Conservation (phyloP, 768 basidiomycete genomes). For the Terana coerulea region DNA sequence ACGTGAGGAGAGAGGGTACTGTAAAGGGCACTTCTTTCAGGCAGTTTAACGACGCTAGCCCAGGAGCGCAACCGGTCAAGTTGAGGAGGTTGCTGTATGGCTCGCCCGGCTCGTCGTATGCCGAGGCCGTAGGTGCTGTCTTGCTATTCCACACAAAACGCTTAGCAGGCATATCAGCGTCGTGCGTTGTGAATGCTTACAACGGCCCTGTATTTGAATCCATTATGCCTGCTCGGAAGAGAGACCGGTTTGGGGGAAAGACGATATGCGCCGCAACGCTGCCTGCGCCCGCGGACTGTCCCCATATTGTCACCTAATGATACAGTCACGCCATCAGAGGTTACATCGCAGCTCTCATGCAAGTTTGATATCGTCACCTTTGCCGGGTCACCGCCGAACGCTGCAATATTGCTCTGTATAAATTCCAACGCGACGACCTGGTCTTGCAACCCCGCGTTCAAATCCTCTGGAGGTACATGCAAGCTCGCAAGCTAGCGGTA, state of each 20-base stretch:
- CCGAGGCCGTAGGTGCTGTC: conserved; percentile 22
- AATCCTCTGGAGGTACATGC: conserved; percentile 41
- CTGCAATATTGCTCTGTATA: conserved; percentile 59
- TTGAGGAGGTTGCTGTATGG: conserved; percentile 6
- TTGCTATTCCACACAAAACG: conserved; percentile 38
- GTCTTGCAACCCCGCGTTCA: conserved; percentile 41
- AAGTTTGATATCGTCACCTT: conserved; percentile 28
- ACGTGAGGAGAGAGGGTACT: conserved; percentile 25
- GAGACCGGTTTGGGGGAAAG: conserved; percentile 32
- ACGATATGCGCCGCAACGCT: conserved; percentile 45
- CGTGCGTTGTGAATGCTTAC: conserved; percentile 33
- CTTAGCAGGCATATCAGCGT: background rate
- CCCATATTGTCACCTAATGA: background rate
- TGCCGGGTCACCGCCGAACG: conserved; percentile 40
- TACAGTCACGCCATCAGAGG: background rate
- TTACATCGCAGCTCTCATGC: background rate
- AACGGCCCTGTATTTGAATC: conserved; percentile 53
- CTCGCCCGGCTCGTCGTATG: conserved; percentile 11
- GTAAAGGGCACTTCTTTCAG: conserved; percentile 17
- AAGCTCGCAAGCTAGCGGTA: conserved; percentile 42
- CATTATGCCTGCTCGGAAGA: conserved; percentile 50
- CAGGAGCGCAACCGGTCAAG: conserved; percentile 6
- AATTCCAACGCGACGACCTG: conserved; percentile 58
- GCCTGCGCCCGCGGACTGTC: conserved; percentile 49
- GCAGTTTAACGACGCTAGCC: conserved; percentile 7